phyloP scores from a whole-genome alignment of 2,329 filamentous ascomycete genomes.

The Aaosphaeria pasadenensis region DNA sequence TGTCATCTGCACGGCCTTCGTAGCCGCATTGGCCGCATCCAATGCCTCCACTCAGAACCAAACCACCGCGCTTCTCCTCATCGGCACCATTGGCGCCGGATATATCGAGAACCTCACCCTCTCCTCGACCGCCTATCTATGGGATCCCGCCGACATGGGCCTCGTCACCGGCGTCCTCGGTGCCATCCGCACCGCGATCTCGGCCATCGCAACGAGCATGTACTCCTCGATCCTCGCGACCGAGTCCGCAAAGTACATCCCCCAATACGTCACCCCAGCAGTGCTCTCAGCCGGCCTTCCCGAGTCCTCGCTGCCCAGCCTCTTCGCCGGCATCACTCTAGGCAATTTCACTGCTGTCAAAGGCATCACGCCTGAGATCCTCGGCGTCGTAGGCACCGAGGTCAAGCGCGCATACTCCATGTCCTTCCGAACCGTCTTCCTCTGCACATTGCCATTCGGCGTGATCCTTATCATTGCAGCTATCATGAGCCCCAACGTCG shows the following conservation, averaged over 20 bases:
- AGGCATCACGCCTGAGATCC: slow-evolving; percentile 22
- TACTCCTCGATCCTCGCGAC: slow-evolving; percentile 30
- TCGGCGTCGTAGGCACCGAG: slow-evolving; percentile 30
- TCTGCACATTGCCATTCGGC: slow-evolving; percentile 37
- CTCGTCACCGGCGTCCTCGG: slow-evolving; percentile 29
- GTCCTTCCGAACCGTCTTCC: slow-evolving; percentile 48
- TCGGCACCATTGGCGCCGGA: slow-evolving; percentile 24
- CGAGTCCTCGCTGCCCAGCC: slow-evolving; percentile 12
- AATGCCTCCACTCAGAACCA: slow-evolving; percentile 12
- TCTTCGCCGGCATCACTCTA: slow-evolving; percentile 19
- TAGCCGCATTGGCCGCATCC: slow-evolving; percentile 21
- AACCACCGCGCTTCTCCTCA: slow-evolving; percentile 18
- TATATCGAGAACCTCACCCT: slow-evolving; percentile 32
- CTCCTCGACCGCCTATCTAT: slow-evolving; percentile 23
- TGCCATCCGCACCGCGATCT: slow-evolving; percentile 23
- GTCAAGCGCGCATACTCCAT: slow-evolving; percentile 42
- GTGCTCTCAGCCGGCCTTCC: slow-evolving; percentile 23
- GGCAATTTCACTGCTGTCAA: slow-evolving; percentile 22
- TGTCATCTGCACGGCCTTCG: slow-evolving; percentile 20
- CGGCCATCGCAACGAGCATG: slow-evolving; percentile 22
- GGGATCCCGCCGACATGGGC: slow-evolving; percentile 31
- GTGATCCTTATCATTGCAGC: slow-evolving; percentile 36
- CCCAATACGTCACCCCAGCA: slow-evolving; percentile 21
- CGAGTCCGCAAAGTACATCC: slow-evolving; percentile 23
- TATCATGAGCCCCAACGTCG: slow-evolving; percentile 41